These are phyloP conservation scores for Inga oerstediana DNA, from an alignment of 306 rosid genomes.

Conservation along the genomic window DNA sequence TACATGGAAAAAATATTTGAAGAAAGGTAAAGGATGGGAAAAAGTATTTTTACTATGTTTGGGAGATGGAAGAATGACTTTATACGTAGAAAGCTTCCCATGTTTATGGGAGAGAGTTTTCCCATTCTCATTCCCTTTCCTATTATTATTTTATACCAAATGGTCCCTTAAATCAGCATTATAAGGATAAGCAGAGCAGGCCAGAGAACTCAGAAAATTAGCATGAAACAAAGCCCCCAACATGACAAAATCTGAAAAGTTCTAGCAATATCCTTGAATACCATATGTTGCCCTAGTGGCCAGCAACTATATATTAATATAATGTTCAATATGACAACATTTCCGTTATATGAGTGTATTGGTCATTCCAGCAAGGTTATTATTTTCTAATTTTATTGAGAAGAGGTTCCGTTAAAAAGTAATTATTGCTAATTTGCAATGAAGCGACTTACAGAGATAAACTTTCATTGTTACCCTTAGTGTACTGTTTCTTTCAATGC, in stretches of 20 bases:
- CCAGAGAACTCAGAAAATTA: slow-evolving; percentile 13
- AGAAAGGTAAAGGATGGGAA: neutral
- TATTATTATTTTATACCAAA: neutral
- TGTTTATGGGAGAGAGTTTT: neutral
- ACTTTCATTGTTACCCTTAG: neutral
- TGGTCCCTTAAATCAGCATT: neutral
- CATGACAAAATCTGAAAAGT: neutral
- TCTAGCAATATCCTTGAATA: neutral
- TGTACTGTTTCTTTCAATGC: neutral
- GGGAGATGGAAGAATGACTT: neutral
- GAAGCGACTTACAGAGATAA: neutral
- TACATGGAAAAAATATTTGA: neutral
- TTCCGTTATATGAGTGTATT: neutral
- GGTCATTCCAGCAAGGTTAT: neutral
- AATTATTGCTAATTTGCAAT: neutral
- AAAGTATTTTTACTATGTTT: neutral
- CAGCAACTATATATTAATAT: neutral
- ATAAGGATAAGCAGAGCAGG: slow-evolving; percentile 15
- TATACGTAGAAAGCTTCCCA: neutral
- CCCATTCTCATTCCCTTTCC: neutral
- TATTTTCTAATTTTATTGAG: neutral
- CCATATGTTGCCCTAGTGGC: neutral
- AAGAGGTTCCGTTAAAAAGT: neutral
- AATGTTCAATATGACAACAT: neutral
- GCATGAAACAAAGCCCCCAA: slow-evolving; percentile 8